Conservation (phyloP, 2,329 filamentous ascomycete genomes). For the Hymenoscyphus scutula region DNA sequence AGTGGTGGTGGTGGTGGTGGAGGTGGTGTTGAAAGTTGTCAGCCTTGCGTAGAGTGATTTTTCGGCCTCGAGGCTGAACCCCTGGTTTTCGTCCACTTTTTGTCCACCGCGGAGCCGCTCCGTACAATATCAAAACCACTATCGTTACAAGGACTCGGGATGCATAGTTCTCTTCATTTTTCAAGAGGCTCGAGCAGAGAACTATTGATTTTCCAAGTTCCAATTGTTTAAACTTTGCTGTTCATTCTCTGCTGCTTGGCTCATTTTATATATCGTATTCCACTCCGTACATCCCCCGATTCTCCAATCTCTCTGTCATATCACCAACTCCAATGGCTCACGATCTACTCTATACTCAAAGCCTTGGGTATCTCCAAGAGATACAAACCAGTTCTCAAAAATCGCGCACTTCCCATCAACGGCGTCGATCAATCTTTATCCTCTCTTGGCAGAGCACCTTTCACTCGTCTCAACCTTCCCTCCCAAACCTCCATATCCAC, state of each 20-base stretch:
- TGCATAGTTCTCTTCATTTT: too few relatives aligned
- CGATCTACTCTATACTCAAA: neutral
- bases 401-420: neutral
- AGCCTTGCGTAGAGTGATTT: conserved; percentile 11
- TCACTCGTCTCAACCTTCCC: neutral
- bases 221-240: too few relatives aligned
- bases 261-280: neutral
- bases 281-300: neutral
- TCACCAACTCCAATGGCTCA: neutral
- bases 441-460: neutral
- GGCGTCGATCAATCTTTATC: neutral
- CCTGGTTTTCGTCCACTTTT: neutral
- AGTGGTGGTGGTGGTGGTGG: conserved; percentile 1
- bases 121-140: neutral
- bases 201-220: too few relatives aligned
- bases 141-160: neutral
- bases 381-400: neutral
- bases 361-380: neutral
- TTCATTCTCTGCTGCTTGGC: neutral
- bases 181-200: too few relatives aligned
- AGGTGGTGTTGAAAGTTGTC: conserved; percentile 6
- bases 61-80: neutral
- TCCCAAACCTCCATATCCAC: neutral
- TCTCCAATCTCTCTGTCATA: neutral
- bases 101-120: neutral